Evolutionary conservation across 495 filamentous ascomycete genomes (phyloP).

Genomic region (Talaromyces nanjingensis): DNA sequence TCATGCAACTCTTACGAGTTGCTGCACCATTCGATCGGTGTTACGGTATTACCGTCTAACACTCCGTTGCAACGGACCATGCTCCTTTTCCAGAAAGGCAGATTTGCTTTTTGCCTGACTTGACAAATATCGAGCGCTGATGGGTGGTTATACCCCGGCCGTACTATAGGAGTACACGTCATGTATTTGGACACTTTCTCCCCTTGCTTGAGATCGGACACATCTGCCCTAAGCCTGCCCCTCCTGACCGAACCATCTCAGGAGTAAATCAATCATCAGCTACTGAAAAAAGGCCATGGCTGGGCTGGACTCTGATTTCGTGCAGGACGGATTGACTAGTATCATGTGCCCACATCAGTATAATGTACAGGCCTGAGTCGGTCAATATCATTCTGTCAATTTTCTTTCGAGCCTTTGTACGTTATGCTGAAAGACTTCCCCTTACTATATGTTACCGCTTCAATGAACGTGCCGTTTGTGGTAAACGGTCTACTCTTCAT

Average conservation of each 20-base stretch:
- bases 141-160: background rate
- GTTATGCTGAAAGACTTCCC: background rate
- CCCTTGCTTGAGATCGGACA: background rate
- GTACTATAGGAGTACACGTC: background rate
- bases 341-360: background rate
- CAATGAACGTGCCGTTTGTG: background rate
- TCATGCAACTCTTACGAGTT: background rate
- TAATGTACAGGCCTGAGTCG: background rate
- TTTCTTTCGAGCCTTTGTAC: background rate
- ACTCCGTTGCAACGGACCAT: background rate
- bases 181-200: background rate
- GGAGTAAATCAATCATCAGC: background rate
- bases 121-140: background rate
- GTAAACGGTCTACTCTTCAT: background rate
- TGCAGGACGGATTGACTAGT: background rate
- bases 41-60: background rate
- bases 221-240: background rate
- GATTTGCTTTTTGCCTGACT: background rate
- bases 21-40: background rate
- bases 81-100: background rate
- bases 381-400: background rate
- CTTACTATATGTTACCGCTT: background rate
- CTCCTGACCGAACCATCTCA: background rate
- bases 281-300: background rate
- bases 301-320: slow-evolving; percentile 1